These are phyloP conservation scores for Petasospora rhodanensis DNA, from an alignment of 1,139 yeast genomes.

Conservation along the genomic window DNA sequence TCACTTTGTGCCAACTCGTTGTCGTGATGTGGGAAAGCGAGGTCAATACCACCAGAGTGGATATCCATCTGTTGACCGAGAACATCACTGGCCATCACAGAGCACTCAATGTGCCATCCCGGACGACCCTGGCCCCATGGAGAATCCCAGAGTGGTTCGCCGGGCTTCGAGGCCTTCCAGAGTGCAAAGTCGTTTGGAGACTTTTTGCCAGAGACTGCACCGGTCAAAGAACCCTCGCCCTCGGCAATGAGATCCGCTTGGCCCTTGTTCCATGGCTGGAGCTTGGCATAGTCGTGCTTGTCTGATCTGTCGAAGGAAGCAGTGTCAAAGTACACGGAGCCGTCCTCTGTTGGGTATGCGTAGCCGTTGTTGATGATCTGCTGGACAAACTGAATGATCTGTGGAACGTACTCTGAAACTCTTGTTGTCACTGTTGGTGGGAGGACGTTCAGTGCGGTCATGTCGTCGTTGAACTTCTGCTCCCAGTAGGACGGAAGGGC, in stretches of 20 bases:
- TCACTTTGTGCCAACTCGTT: slow-evolving; percentile 97
- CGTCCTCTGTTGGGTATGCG: slow-evolving; percentile 79
- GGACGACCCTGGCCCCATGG: slow-evolving; percentile 99
- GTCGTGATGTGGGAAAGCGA: slow-evolving; percentile 99
- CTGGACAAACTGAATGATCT: slow-evolving; percentile 75
- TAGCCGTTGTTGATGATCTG: slow-evolving; percentile 72
- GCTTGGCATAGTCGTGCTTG: slow-evolving; percentile 83
- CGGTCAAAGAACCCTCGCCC: slow-evolving; percentile 87
- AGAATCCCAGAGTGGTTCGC: slow-evolving; percentile 94
- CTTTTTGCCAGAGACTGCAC: slow-evolving; percentile 52
- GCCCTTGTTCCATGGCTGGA: slow-evolving; percentile 98
- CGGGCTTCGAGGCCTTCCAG: slow-evolving; percentile 96
- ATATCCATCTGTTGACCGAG: slow-evolving; percentile 84
- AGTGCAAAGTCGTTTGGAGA: slow-evolving; percentile 87
- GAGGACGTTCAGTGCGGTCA: slow-evolving; percentile 77
- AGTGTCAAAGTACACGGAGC: slow-evolving; percentile 95
- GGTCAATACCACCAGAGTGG: slow-evolving; percentile 95
- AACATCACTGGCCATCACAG: slow-evolving; percentile 95
- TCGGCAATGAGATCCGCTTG: slow-evolving; percentile 81
- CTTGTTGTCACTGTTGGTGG: slow-evolving; percentile 86
- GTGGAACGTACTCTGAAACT: slow-evolving; percentile 96
- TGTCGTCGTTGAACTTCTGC: slow-evolving; percentile 73
- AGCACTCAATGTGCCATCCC: slow-evolving; percentile 99
- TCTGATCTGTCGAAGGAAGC: slow-evolving; percentile 67
- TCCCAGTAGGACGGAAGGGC: slow-evolving; percentile 91